Base-by-base conservation (phyloP, 306 rosid species). In the Medicago lupulina region DNA sequence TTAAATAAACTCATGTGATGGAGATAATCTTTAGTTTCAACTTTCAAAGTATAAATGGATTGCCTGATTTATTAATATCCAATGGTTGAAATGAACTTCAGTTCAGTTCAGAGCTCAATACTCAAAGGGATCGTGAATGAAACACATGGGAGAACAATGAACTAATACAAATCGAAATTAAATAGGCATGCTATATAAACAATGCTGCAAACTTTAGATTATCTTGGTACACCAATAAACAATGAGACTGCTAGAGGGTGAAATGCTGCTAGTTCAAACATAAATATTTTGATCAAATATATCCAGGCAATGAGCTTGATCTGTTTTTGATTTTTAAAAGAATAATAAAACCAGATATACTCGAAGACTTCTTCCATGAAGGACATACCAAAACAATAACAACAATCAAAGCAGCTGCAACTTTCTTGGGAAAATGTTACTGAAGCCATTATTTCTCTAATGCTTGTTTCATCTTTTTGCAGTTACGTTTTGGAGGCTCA, bases 241-340 rank as follows among this genome's bases (percentile, higher is more conserved):
- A 10, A 62, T 31, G 25, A 17, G 58, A 62, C 44, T 67, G 50
- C 40, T 40, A 23, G 59, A 58, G 23, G 44, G 16, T 49, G 70
- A 60, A 36, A 58, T 18, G 34, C 34, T 43, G 66, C 49, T 18
- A 43, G 47, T 62, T 76, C 49, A 46, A 51, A 36, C 25, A 74
- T 47, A 12, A 53, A 70, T 67, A 51, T 41, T 28, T 62, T 36
- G 43, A 76, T 17, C 25, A 34, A 76, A 76, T 55, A 40, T 6
- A 46, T 68, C 23, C 14, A 5, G 49, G 8, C 70, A 66, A 67
- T 31, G 62, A 13, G 49, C 38, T 61, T 76, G 71, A 38, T 59
- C 43, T 62, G 76, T 38, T 68, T 10, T 74, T 68, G 19, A 80
- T 69, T 16, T 69, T 79, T 62, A 31, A 83, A 74, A 54, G 28